Percentiles rank a stretch among this genome's conserved stretches.
These are phyloP conservation scores for Novymonas esmeraldas DNA, from an alignment of 208 protist species.

Conservation along the genomic window DNA sequence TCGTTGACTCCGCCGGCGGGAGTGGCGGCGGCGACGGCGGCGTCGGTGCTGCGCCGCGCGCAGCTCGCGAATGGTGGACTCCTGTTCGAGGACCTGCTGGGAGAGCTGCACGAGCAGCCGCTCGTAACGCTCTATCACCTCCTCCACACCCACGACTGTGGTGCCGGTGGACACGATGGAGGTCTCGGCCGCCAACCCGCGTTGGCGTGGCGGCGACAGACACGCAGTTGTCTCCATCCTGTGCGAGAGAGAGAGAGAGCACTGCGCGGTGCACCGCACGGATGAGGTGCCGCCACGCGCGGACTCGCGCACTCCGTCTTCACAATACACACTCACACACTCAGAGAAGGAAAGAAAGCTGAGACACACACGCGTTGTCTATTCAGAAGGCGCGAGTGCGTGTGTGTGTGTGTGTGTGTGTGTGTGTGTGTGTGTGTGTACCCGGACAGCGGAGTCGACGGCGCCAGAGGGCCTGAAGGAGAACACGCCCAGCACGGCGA, in stretches of 20 bases:
- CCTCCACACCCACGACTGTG: constrained; percentile 10
- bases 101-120: constrained; percentile 47
- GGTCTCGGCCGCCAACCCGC: not conserved
- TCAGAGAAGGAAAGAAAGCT: no score
- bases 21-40: not conserved
- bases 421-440: not conserved
- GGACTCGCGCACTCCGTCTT: no score
- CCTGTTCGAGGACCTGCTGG: constrained; percentile 51
- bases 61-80: constrained; percentile 52
- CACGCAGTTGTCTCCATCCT: no score
- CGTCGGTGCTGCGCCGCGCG: constrained; percentile 11
- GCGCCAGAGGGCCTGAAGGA: not conserved
- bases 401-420: not conserved
- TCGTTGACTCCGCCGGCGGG: not conserved
- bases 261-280: no score
- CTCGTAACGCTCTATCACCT: constrained; percentile 44
- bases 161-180: not conserved
- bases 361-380: no score
- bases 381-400: not conserved
- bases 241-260: no score
- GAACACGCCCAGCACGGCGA: no score
- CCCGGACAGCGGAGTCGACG: no score
- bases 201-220: not conserved
- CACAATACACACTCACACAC: no score
- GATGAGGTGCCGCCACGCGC: no score